Conservation (phyloP, 352 stramenopile species). For the Phytophthora capsici region DNA sequence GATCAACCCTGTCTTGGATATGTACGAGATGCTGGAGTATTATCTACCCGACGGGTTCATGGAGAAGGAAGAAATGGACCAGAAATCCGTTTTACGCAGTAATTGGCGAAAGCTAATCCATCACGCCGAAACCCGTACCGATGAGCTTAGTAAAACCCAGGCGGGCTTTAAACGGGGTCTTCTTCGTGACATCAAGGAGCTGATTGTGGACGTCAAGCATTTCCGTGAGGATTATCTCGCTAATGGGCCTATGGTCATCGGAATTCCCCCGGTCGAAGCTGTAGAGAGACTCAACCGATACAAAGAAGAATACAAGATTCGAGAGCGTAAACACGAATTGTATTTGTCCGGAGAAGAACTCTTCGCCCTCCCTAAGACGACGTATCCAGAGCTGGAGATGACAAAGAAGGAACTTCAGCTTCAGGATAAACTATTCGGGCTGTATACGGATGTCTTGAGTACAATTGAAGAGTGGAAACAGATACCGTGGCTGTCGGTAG, state of each 20-base stretch:
- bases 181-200: slow-evolving; percentile 96
- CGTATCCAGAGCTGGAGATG: slow-evolving; percentile 96
- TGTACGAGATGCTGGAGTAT: slow-evolving; percentile 98
- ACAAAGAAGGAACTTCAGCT: slow-evolving; percentile 98
- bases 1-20: slow-evolving; percentile 97
- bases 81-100: slow-evolving; percentile 97
- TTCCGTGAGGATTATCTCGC: slow-evolving; percentile 96
- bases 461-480: slow-evolving; percentile 98
- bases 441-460: slow-evolving; percentile 98
- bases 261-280: slow-evolving; percentile 95
- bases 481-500: slow-evolving; percentile 95
- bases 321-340: slow-evolving; percentile 97
- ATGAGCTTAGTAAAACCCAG: slow-evolving; percentile 96
- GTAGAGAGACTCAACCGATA: slow-evolving; percentile 97
- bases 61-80: slow-evolving; percentile 99
- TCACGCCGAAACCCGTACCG: slow-evolving; percentile 93
- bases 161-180: slow-evolving; percentile 96
- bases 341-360: slow-evolving; percentile 97
- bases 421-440: slow-evolving; percentile 93
- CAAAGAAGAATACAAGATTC: slow-evolving; percentile 98
- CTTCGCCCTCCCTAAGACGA: slow-evolving; percentile 96
- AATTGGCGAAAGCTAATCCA: slow-evolving; percentile 98
- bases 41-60: slow-evolving; percentile 96
- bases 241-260: slow-evolving; percentile 98
- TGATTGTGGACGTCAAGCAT: slow-evolving; percentile 96